Conservation (phyloP, 768 basidiomycete species). For the Phanerochaete sordida region DNA sequence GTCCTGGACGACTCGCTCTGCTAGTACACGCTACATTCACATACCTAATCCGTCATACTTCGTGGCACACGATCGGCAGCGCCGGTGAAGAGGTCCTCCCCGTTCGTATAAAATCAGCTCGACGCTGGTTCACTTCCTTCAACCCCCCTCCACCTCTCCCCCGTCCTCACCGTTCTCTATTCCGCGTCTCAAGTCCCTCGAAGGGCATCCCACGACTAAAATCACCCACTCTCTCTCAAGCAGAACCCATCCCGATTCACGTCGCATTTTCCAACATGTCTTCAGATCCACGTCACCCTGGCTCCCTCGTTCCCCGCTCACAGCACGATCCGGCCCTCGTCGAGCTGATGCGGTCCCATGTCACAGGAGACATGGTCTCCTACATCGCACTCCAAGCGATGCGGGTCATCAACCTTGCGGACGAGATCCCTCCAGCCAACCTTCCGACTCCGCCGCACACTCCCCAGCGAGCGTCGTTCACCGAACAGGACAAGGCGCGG, state of each 20-base stretch:
- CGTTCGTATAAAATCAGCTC: conserved; percentile 18
- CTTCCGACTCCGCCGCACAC: conserved; percentile 70
- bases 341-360: conserved; percentile 70
- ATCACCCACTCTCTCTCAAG: conserved; percentile 26
- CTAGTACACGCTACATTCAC: neutral
- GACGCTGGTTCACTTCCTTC: conserved; percentile 8
- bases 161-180: conserved; percentile 19
- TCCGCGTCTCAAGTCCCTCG: conserved; percentile 30
- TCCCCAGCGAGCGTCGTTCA: conserved; percentile 45
- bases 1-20: neutral
- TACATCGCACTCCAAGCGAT: conserved; percentile 79
- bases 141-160: conserved; percentile 5
- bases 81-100: conserved; percentile 12
- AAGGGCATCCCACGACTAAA: conserved; percentile 31
- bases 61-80: conserved; percentile 11
- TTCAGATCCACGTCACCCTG: conserved; percentile 54
- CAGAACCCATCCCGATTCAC: conserved; percentile 2
- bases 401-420: conserved; percentile 69
- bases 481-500: conserved; percentile 22
- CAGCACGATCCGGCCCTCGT: conserved; percentile 81
- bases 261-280: conserved; percentile 33
- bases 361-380: conserved; percentile 81
- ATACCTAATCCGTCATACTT: conserved; percentile 4
- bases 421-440: conserved; percentile 37
- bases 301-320: conserved; percentile 75